phyloP scores from a whole-genome alignment of 2,329 filamentous ascomycete species.

The Botrytis hyacinthi region DNA sequence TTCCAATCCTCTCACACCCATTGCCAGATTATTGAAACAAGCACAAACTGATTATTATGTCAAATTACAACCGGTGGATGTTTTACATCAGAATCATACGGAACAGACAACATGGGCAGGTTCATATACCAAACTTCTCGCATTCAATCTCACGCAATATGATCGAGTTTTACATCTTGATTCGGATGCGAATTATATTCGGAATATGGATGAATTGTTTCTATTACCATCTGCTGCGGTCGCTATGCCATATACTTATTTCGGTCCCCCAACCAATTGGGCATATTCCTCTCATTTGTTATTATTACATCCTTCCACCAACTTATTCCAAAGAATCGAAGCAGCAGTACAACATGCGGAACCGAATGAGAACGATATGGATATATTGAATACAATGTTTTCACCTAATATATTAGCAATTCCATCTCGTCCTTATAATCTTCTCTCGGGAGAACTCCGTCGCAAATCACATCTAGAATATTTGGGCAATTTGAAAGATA shows the following conservation, averaged over 20 bases:
- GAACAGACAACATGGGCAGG: slow-evolving; percentile 30
- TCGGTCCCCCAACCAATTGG: slow-evolving; percentile 30
- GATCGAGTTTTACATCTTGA: slow-evolving; percentile 32
- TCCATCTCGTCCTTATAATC: slow-evolving; percentile 54
- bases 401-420: slow-evolving; percentile 50
- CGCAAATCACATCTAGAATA: slow-evolving; percentile 50
- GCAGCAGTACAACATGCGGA: slow-evolving; percentile 25
- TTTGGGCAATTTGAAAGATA: slow-evolving; percentile 46
- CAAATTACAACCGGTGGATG: slow-evolving; percentile 31
- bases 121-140: slow-evolving; percentile 34
- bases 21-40: slow-evolving; percentile 31
- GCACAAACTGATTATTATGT: slow-evolving; percentile 32
- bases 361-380: slow-evolving; percentile 32
- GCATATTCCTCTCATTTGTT: slow-evolving; percentile 32
- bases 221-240: slow-evolving; percentile 31
- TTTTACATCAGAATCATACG: slow-evolving; percentile 26
- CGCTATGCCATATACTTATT: slow-evolving; percentile 36
- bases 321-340: slow-evolving; percentile 27
- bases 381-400: slow-evolving; percentile 51
- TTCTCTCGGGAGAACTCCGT: slow-evolving; percentile 57
- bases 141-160: slow-evolving; percentile 36
- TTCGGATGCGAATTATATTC: slow-evolving; percentile 29
- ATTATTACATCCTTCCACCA: slow-evolving; percentile 30
- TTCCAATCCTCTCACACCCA: slow-evolving; percentile 27
- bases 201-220: slow-evolving; percentile 36